A percentile compares a stretch with the other conserved stretches of the same genome.
Evolutionary conservation across 768 basidiomycete genomes (phyloP).

Genomic region (Dendrothele bispora): DNA sequence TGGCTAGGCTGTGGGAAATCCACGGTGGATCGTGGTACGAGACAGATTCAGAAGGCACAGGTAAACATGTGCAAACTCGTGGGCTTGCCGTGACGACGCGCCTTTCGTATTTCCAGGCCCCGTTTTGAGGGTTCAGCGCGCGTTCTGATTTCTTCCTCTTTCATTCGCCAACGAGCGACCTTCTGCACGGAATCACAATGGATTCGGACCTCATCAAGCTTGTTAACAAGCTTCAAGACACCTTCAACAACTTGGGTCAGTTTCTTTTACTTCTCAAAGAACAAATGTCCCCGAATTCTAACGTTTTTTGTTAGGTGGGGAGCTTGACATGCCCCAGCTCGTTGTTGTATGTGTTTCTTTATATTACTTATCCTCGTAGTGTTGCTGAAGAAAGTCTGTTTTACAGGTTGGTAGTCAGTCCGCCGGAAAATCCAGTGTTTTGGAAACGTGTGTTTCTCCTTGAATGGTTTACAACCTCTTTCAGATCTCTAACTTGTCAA

Average conservation of each 20-base stretch:
- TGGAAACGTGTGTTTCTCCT: slow-evolving; percentile 77
- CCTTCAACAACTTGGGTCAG: slow-evolving; percentile 84
- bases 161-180: slow-evolving; percentile 1
- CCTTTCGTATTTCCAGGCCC: background rate
- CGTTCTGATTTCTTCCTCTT: slow-evolving; percentile 5
- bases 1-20: no score
- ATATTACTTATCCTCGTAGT: slow-evolving; percentile 28
- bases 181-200: no score
- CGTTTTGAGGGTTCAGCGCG: slow-evolving; percentile 11
- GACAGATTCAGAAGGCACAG: no score
- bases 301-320: slow-evolving; percentile 57
- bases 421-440: slow-evolving; percentile 92
- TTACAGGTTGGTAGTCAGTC: slow-evolving; percentile 93
- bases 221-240: slow-evolving; percentile 94
- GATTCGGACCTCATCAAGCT: slow-evolving; percentile 92
- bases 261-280: slow-evolving; percentile 17
- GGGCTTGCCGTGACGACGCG: slow-evolving; percentile 17
- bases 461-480: slow-evolving; percentile 3
- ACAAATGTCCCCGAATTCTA: background rate
- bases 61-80: slow-evolving; percentile 6
- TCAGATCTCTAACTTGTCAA: slow-evolving; percentile 4
- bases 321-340: slow-evolving; percentile 91
- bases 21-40: no score
- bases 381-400: background rate
- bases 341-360: slow-evolving; percentile 64